Evolutionary conservation across 352 stramenopile genomes (phyloP).

Genomic region (Phytophthora megakarya): DNA sequence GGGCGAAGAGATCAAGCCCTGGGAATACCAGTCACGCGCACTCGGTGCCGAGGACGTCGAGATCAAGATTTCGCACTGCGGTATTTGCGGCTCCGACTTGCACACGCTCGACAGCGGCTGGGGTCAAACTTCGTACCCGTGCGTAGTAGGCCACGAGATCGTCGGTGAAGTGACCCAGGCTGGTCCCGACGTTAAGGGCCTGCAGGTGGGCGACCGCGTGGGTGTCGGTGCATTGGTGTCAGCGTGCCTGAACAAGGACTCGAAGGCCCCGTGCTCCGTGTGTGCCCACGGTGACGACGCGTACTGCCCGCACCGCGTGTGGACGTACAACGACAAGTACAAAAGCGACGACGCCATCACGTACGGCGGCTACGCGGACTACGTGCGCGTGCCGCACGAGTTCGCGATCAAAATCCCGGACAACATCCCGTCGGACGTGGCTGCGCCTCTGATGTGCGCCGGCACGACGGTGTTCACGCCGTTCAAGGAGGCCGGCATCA

Average conservation of each 20-base stretch:
- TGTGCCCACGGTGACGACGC: conserved; percentile 64
- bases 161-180: conserved; percentile 21
- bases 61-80: conserved; percentile 31
- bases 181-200: conserved; percentile 18
- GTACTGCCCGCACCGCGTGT: conserved; percentile 52
- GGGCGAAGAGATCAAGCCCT: conserved; percentile 37
- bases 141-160: conserved; percentile 57
- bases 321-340: conserved; percentile 56
- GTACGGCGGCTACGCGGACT: conserved; percentile 78
- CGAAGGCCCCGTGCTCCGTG: conserved; percentile 49
- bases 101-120: conserved; percentile 33
- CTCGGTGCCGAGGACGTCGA: conserved; percentile 20
- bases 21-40: conserved; percentile 38
- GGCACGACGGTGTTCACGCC: conserved; percentile 25
- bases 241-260: conserved; percentile 65
- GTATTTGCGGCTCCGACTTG: conserved; percentile 31
- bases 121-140: conserved; percentile 37
- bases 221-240: conserved; percentile 30
- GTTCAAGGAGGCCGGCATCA: conserved; percentile 53
- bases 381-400: conserved; percentile 57
- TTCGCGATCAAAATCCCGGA: conserved; percentile 58
- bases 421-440: conserved; percentile 25
- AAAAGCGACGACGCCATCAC: conserved; percentile 38
- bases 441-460: conserved; percentile 21
- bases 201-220: conserved; percentile 26